Evolutionary conservation across 202 grass and related monocot genomes (phyloP), one percentile per base, ranked within the genome.

Genomic region (Brachypodium distachyon): DNA sequence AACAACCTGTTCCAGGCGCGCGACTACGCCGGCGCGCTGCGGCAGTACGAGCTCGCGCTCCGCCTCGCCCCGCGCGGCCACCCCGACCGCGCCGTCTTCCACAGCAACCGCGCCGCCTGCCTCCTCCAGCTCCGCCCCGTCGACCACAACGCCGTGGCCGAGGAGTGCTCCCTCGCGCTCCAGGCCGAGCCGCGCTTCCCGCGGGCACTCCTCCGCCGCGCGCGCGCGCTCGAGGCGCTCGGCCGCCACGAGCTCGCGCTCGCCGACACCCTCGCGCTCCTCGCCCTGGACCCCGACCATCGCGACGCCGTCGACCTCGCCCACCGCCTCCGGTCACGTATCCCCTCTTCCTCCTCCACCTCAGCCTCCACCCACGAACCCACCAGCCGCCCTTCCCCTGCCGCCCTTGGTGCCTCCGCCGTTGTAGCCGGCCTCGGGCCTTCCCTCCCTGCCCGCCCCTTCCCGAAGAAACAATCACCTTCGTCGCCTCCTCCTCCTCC

Each of bases 71-170:
- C 96, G 36, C 83, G 61, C 26, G 71, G 76, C 65, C 96, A 99
- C 71, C 77, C 91, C 16, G 91, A 95, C 77, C 85, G 89, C 77
- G 91, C 96, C 12, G 83, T 99, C 8, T 99, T 99, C 85, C 91
- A 99, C 75, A 94, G 91, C 87, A 93, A 99, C 67, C 89, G 91
- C 59, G 96, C 96, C 14, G 96, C 96, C 9, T 95, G 96, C 77
- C 85, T 99, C 80, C 91, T 99, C 85, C 96, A 95, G 83, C 85
- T 99, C 82, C 89, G 85, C 61, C 96, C 89, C 49, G 89, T 99
- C 21, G 87, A 95, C 81, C 83, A 95, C 77, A 88, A 83, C 77
- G 88, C 81, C 22, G 89, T 98, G 14, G 89, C 83, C 2, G 79
- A 88, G 28, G 96, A 98, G 59, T 98, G 96, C 85, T 92, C 96